These are phyloP conservation scores for Amanita pallidorosea DNA, from an alignment of 768 basidiomycete species.

Conservation along the genomic window DNA sequence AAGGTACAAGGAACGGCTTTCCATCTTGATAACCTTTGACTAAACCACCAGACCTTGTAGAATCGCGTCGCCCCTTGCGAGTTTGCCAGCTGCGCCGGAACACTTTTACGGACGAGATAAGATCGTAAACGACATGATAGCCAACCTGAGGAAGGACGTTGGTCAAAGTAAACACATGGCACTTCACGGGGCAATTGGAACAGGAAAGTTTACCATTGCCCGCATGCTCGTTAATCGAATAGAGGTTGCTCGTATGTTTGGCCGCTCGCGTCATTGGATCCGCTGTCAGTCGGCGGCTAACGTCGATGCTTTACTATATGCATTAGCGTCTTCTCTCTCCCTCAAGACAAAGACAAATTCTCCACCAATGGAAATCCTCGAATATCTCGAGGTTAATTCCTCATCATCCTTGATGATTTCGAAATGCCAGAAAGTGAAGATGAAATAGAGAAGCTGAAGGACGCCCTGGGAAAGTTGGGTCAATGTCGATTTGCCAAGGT, in stretches of 20 bases:
- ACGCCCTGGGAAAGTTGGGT: background rate
- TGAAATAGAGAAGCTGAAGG: background rate
- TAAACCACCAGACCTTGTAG: background rate
- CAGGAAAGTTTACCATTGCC: background rate
- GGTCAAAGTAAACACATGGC: background rate
- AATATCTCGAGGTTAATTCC: background rate
- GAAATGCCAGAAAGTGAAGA: background rate
- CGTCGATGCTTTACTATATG: background rate
- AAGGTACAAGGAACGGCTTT: background rate
- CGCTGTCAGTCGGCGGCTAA: background rate
- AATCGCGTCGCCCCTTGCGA: background rate
- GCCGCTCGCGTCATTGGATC: background rate
- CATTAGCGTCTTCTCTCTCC: background rate
- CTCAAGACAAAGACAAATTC: background rate
- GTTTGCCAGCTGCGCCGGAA: background rate
- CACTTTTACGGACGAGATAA: background rate
- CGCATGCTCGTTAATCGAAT: slow-evolving; percentile 1
- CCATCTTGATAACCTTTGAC: no score
- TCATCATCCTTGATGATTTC: background rate
- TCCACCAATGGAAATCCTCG: background rate
- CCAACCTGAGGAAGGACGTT: background rate
- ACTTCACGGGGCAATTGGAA: background rate
- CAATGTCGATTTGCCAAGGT: background rate
- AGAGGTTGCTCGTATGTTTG: background rate
- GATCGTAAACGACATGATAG: background rate